These are phyloP conservation scores for Elongisporangium prolatum DNA, from an alignment of 352 stramenopile species.

Conservation along the genomic window DNA sequence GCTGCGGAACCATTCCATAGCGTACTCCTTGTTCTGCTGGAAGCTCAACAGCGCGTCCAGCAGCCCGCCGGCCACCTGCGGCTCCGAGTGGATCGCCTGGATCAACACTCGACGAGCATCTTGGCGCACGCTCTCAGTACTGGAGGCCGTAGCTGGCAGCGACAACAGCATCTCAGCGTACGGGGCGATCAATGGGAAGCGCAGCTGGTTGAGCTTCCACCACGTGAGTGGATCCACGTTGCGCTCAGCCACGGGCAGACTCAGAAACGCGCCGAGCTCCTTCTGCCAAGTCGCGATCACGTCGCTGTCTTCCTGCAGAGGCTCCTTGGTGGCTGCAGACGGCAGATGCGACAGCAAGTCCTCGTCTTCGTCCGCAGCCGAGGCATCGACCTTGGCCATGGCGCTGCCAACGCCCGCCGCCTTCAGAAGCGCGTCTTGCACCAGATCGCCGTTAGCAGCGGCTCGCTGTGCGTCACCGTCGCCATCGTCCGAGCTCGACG, in stretches of 20 bases:
- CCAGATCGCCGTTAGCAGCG: constrained; percentile 24
- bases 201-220: constrained; percentile 78
- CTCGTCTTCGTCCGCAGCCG: constrained; percentile 50
- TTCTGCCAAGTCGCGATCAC: constrained; percentile 68
- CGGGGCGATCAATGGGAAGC: constrained; percentile 70
- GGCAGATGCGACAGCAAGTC: constrained; percentile 67
- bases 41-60: constrained; percentile 77
- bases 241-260: constrained; percentile 62
- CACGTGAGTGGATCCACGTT: constrained; percentile 69
- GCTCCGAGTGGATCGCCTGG: constrained; percentile 40
- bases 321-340: constrained; percentile 49
- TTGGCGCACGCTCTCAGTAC: constrained; percentile 42
- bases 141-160: constrained; percentile 57
- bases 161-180: constrained; percentile 75
- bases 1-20: constrained; percentile 72
- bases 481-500: constrained; percentile 24
- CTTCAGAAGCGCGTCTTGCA: constrained; percentile 13
- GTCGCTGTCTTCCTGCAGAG: constrained; percentile 35
- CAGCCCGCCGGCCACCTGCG: constrained; percentile 23
- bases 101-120: constrained; percentile 51
- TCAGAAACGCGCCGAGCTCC: constrained; percentile 68
- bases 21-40: constrained; percentile 77
- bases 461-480: constrained; percentile 10
- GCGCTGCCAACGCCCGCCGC: constrained; percentile 5
- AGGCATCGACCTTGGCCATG: constrained; percentile 13